Conservation (phyloP, 768 basidiomycete species). For the Lactifluus echinatus region DNA sequence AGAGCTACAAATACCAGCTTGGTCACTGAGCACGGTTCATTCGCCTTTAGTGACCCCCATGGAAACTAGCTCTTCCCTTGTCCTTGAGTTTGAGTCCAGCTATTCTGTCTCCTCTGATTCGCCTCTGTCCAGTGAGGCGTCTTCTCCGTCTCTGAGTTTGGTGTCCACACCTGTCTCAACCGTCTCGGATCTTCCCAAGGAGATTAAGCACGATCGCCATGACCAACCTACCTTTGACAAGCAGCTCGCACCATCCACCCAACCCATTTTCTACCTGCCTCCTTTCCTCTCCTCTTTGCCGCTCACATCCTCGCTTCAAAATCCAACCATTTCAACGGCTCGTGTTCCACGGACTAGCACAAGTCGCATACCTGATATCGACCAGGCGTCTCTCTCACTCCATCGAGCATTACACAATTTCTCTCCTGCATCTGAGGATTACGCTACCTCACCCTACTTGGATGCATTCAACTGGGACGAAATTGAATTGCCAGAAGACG, state of each 20-base stretch:
- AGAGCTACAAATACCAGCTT: slow-evolving; percentile 8
- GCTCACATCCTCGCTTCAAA: slow-evolving; percentile 27
- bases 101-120: neutral
- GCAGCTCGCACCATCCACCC: slow-evolving; percentile 28
- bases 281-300: slow-evolving; percentile 77
- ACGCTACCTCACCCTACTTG: slow-evolving; percentile 55
- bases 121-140: neutral
- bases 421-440: slow-evolving; percentile 47
- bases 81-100: neutral
- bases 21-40: neutral
- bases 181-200: neutral
- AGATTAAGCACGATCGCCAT: slow-evolving; percentile 41
- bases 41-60: neutral
- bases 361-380: slow-evolving; percentile 77
- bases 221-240: slow-evolving; percentile 43
- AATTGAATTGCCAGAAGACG: slow-evolving; percentile 53
- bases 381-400: slow-evolving; percentile 72
- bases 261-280: slow-evolving; percentile 70
- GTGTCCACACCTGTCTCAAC: slow-evolving; percentile 7
- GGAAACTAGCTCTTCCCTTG: neutral
- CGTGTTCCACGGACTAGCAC: slow-evolving; percentile 47
- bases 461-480: slow-evolving; percentile 87
- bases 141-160: neutral
- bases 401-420: slow-evolving; percentile 83
- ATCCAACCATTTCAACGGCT: slow-evolving; percentile 22